phyloP scores from a whole-genome alignment of 192 early-diverging fungal species.

The Coemansia sp. region DNA sequence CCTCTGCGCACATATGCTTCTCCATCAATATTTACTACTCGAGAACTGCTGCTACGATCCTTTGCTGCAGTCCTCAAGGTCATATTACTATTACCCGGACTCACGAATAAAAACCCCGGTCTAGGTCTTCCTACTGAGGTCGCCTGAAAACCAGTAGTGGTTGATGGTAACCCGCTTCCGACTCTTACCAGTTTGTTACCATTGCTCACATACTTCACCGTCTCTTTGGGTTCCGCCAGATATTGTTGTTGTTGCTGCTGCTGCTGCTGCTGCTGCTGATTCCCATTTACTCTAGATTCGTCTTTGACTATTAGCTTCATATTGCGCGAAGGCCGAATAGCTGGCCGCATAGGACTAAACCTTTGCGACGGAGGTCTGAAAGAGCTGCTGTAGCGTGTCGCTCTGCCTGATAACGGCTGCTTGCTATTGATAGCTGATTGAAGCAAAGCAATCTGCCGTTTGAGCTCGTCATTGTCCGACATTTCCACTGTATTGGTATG shows the following conservation, averaged over 20 bases:
- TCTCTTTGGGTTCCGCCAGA: not conserved
- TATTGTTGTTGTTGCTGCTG: not conserved
- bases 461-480: constrained; percentile 31
- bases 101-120: not conserved
- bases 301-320: constrained; percentile 40
- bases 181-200: constrained; percentile 47
- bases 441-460: constrained; percentile 29
- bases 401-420: not conserved
- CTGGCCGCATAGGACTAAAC: constrained; percentile 30
- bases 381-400: constrained; percentile 4
- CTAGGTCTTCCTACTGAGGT: not conserved
- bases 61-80: not conserved
- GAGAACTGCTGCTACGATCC: not conserved
- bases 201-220: constrained; percentile 21
- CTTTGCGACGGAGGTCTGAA: constrained; percentile 10
- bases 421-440: constrained; percentile 28
- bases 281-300: not conserved
- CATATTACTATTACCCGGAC: not conserved
- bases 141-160: not conserved
- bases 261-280: not conserved
- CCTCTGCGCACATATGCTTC: constrained; percentile 33
- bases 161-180: constrained; percentile 15
- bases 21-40: constrained; percentile 30
- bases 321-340: constrained; percentile 29
- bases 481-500: no score